phyloP scores from a whole-genome alignment of 2,329 filamentous ascomycete genomes.

The Nigrograna mackinnonii region DNA sequence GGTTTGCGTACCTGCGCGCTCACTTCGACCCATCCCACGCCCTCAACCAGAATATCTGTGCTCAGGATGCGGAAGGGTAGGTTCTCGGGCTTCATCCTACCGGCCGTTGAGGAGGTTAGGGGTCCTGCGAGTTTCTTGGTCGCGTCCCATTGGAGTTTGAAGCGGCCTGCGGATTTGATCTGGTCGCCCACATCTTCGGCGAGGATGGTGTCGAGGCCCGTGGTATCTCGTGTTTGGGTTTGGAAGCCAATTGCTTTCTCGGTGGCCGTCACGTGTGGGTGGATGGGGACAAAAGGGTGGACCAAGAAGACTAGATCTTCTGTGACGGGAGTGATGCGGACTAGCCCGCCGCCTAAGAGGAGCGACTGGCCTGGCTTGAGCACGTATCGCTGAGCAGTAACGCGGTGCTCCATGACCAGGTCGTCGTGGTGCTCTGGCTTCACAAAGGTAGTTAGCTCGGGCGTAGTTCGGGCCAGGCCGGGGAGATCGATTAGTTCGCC shows the following conservation, averaged over 20 bases:
- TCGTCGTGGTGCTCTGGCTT: slow-evolving; percentile 65
- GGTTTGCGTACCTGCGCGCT: slow-evolving; percentile 72
- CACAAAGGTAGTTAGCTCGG: slow-evolving; percentile 70
- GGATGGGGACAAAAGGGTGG: slow-evolving; percentile 84
- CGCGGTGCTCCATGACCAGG: slow-evolving; percentile 77
- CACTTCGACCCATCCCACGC: slow-evolving; percentile 91
- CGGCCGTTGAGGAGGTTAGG: slow-evolving; percentile 65
- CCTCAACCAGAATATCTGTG: slow-evolving; percentile 86
- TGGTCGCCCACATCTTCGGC: slow-evolving; percentile 38
- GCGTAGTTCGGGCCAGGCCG: slow-evolving; percentile 71
- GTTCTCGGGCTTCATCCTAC: slow-evolving; percentile 65
- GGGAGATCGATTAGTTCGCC: slow-evolving; percentile 95
- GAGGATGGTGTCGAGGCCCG: slow-evolving; percentile 64
- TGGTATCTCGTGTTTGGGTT: slow-evolving; percentile 52
- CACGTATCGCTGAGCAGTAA: slow-evolving; percentile 72
- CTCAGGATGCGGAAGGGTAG: slow-evolving; percentile 81
- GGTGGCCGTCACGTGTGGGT: slow-evolving; percentile 75
- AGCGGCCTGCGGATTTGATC: slow-evolving; percentile 66
- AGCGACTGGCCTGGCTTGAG: slow-evolving; percentile 80
- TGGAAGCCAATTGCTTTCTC: slow-evolving; percentile 80
- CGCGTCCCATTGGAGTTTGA: slow-evolving; percentile 78
- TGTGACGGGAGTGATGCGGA: slow-evolving; percentile 80
- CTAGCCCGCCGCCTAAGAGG: slow-evolving; percentile 76
- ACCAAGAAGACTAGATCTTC: slow-evolving; percentile 69
- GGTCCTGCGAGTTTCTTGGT: slow-evolving; percentile 79